A percentile compares a stretch with the other conserved stretches of the same genome.
Conservation (phyloP, 306 rosid genomes). For the Macrotyloma uniflorum region DNA sequence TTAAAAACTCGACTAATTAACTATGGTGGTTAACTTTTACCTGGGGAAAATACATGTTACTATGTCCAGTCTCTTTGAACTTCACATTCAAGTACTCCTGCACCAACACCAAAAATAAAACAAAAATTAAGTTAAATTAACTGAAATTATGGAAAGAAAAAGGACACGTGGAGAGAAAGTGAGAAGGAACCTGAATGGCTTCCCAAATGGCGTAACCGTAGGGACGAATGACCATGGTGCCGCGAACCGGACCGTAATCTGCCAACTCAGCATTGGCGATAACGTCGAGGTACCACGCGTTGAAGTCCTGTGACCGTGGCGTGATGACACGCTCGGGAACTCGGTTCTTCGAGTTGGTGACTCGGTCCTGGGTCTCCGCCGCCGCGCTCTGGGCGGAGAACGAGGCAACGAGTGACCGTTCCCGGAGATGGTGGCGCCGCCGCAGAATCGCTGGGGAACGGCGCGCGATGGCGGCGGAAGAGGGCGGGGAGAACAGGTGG, state of each 20-base stretch:
- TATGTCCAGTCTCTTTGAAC: constrained; percentile 95
- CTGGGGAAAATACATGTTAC: constrained; percentile 98
- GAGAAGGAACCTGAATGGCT: constrained; percentile 74
- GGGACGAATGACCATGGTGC: constrained; percentile 98
- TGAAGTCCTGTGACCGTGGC: constrained; percentile 92
- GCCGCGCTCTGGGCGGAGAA: constrained; percentile 57
- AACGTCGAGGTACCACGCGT: constrained; percentile 90
- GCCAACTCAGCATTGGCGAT: constrained; percentile 93
- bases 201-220: constrained; percentile 98
- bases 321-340: constrained; percentile 70
- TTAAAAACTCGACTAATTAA: neutral
- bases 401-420: constrained; percentile 29
- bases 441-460: constrained; percentile 43
- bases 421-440: constrained; percentile 37
- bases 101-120: neutral
- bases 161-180: neutral
- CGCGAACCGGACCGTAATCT: constrained; percentile 98
- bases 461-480: constrained; percentile 40
- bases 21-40: constrained; percentile 37
- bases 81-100: constrained; percentile 88
- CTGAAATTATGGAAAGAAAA: neutral
- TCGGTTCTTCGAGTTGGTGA: constrained; percentile 58
- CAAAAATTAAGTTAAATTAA: neutral
- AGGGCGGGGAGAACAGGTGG: constrained; percentile 57
- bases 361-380: constrained; percentile 52